Evolutionary conservation across 2,329 filamentous ascomycete species (phyloP), one percentile per base, ranked within the genome.

Genomic region (Sordariomycetes sp.): DNA sequence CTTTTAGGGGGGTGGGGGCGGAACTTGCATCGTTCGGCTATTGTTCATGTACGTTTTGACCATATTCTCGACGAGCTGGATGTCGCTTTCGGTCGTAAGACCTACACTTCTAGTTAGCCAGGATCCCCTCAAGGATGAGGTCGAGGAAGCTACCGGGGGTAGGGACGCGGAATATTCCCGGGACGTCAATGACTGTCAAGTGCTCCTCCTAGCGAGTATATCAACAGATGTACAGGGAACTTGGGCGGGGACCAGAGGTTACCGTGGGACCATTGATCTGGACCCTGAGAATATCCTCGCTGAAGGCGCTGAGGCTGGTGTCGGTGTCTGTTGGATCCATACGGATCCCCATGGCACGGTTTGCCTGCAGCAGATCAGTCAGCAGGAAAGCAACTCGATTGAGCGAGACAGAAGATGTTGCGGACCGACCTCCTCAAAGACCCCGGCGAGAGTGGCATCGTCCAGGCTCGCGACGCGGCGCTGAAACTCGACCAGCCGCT

Each of bases 161-260:
- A 3, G 70, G 60, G 1, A 64, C 64, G 7, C 72, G 69, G 58
- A 80, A 79, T n/a, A 80, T 75, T 0, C 77, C 78, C 0, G 77
- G 77, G 0, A 81, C 75, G 20, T 81, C 78, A 5, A 80, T 80
- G 7, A 81, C 68, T 0, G 77, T 81, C 7, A 80, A 67, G 17
- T 78, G 72, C 2, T 73, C 64, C 62, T 69, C n/a, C 45, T 50
- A 22, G 4, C 10, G 3, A 20, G 7, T 25, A 73, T 66, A 66
- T 69, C 32, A 28, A 17, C 28, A 59, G 24, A 13, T n/a, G 15
- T 20, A 42, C 28, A 53, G 45, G 3, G 36, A 22, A 25, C 12
- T 4, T 42, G 22, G 10, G 24, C 2, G 12, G 28, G 28, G 8
- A 15, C 70, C n/a, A 22, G 45, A 25, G 20, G 3, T 7, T n/a